These are phyloP conservation scores for Cucumis sativus DNA, from an alignment of 306 rosid genomes.

Conservation along the genomic window DNA sequence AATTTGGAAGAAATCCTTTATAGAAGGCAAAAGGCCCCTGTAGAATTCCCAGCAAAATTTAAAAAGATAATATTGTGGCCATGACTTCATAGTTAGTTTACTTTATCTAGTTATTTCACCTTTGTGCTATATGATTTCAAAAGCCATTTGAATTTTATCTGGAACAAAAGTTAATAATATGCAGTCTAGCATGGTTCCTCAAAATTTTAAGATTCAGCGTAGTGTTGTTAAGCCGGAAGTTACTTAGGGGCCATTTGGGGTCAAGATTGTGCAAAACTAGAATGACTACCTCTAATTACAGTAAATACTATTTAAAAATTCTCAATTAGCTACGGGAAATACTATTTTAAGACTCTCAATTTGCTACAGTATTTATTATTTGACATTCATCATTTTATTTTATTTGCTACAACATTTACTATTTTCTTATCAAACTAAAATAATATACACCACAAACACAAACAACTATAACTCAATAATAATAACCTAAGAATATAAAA, in stretches of 20 bases:
- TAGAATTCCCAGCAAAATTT: background rate
- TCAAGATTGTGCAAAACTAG: no score
- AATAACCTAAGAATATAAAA: no score
- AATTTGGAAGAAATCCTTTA: slow-evolving; percentile 88
- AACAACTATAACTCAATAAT: no score
- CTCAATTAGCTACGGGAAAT: no score
- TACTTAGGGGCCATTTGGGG: background rate
- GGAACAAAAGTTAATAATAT: background rate
- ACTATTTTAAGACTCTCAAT: no score
- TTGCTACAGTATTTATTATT: no score
- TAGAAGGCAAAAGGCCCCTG: slow-evolving; percentile 95
- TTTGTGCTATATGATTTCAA: background rate
- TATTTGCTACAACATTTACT: no score
- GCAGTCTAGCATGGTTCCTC: background rate
- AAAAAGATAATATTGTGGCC: background rate
- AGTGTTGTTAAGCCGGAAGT: background rate
- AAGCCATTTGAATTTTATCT: background rate
- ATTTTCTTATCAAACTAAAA: no score
- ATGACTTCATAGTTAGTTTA: background rate
- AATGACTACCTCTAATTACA: no score
- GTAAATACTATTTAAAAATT: no score
- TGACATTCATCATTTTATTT: no score
- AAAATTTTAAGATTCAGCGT: background rate
- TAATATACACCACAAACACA: no score
- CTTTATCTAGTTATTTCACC: background rate